A percentile compares a stretch with the other conserved stretches of the same genome.
These are phyloP conservation scores for Linum usitatissimum DNA, from an alignment of 345 rosid genomes.

Conservation along the genomic window DNA sequence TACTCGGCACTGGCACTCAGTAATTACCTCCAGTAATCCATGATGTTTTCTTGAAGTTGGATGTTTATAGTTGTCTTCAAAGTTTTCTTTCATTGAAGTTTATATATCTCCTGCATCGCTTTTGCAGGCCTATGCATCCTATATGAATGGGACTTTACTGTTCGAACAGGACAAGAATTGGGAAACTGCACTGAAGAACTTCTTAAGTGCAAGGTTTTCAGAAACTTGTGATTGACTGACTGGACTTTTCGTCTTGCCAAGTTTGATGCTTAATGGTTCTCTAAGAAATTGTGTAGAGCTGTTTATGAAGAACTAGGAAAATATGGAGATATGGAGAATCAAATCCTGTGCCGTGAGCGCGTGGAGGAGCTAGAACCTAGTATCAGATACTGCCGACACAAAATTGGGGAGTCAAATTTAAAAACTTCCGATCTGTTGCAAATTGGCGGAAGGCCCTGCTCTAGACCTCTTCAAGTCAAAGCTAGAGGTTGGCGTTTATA, in stretches of 20 bases:
- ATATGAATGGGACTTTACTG: conserved; percentile 86
- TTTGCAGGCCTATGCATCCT: conserved; percentile 91
- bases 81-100: neutral
- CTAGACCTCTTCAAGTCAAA: conserved; percentile 88
- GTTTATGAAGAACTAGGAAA: conserved; percentile 96
- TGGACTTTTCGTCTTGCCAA: neutral
- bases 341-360: conserved; percentile 83
- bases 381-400: conserved; percentile 82
- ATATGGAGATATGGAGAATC: conserved; percentile 96
- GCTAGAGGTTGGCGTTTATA: conserved; percentile 58
- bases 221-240: neutral
- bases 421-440: conserved; percentile 80
- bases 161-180: conserved; percentile 95
- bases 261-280: neutral
- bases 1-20: no score
- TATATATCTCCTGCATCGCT: neutral
- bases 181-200: conserved; percentile 80
- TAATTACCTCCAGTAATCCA: no score
- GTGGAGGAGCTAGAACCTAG: conserved; percentile 98
- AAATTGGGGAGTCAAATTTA: conserved; percentile 85
- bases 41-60: no score
- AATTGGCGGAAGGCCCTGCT: conserved; percentile 97
- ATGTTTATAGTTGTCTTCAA: no score
- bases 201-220: conserved; percentile 82
- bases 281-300: conserved; percentile 41